Conservation (phyloP, 495 filamentous ascomycete species). For the Aspergillus baeticus region DNA sequence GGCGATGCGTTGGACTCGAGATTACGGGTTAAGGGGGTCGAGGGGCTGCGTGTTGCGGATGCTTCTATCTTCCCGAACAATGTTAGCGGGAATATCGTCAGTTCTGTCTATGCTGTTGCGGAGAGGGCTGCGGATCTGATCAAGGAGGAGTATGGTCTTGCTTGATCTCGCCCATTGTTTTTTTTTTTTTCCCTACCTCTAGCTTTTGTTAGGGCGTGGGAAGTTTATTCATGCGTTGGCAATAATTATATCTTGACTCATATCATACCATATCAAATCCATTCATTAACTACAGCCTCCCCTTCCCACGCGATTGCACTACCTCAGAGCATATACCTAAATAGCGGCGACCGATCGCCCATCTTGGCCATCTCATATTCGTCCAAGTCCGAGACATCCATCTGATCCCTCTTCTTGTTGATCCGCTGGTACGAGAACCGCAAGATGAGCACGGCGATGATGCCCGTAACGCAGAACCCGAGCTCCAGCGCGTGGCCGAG, state of each 20-base stretch:
- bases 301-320: not conserved
- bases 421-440: conserved; percentile 55
- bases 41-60: conserved; percentile 52
- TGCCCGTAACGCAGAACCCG: conserved; percentile 61
- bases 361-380: conserved; percentile 51
- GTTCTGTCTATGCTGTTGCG: conserved; percentile 53
- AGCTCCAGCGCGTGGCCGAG: conserved; percentile 71
- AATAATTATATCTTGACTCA: too few relatives aligned
- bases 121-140: conserved; percentile 56
- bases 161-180: not conserved
- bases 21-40: conserved; percentile 47
- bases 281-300: too few relatives aligned
- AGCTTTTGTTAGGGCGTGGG: not conserved
- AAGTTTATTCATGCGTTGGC: not conserved
- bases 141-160: conserved; percentile 31
- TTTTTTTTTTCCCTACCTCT: not conserved
- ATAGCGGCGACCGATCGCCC: conserved; percentile 65
- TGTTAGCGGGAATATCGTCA: conserved; percentile 47
- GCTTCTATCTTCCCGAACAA: conserved; percentile 50
- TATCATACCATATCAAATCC: not conserved
- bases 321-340: conserved; percentile 52
- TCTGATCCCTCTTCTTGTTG: conserved; percentile 59
- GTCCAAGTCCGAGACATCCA: conserved; percentile 40
- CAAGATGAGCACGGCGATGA: conserved; percentile 56
- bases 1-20: conserved; percentile 51